Evolutionary conservation across 1,284 basidiomycete species (phyloP), one percentile per base, ranked within the genome.

Genomic region (Cutaneotrichosporon daszewskae): DNA sequence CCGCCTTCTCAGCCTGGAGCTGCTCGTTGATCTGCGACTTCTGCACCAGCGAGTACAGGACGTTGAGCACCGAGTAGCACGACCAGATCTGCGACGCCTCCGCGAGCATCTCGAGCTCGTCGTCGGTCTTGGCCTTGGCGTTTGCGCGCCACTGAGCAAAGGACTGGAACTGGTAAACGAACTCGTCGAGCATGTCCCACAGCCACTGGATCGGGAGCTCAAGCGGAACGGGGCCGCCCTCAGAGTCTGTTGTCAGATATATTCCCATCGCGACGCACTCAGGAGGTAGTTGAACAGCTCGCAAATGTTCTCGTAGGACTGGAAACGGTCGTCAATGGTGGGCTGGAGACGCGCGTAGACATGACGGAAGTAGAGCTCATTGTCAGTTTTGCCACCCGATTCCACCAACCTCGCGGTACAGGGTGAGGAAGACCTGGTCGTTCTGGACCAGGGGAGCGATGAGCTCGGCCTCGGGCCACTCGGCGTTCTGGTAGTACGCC

Each of bases 221-320:
- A 42, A 97, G 82, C 14, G 83, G 72, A 1, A 97, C 91, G 1
- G 94, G 94, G 0, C 40, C 88, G 51, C n/a, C n/a, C n/a, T 96
- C 90, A 18, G 88, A 92, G 71, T 95, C n/a, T n/a, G n/a, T n/a
- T n/a, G n/a, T n/a, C n/a, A n/a, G n/a, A n/a, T n/a, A n/a, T n/a
- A n/a, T n/a, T n/a, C n/a, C n/a, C n/a, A n/a, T n/a, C n/a, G n/a
- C n/a, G n/a, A n/a, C n/a, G n/a, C n/a, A n/a, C n/a, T 87, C 87
- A 88, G 76, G 72, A 98, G 81, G 69, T 92, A 92, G 75, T 96
- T 97, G 81, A 97, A 85, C 55, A 98, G 77, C 69, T 95, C 89
- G 78, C 94, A 97, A 72, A 91, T 95, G 75, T 96, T 95, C 72
- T 97, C 94, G 73, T 97, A 98, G 2, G 90, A 94, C 71, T 95